phyloP scores from a whole-genome alignment of 305 asterid species.

The Ajuga reptans region DNA sequence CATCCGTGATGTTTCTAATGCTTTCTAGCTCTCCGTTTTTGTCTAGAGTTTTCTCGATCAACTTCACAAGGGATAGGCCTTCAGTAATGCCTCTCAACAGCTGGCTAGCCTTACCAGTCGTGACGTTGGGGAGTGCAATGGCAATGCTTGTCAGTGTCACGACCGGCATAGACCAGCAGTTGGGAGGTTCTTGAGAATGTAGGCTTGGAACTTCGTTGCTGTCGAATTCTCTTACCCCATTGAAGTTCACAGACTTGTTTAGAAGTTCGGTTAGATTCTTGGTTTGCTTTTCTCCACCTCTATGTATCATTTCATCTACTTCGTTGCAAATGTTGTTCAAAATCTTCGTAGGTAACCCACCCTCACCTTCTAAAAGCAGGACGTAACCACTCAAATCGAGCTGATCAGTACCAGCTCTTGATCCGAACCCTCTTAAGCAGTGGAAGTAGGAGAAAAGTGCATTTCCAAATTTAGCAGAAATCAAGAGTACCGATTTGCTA shows the following conservation, averaged over 20 bases:
- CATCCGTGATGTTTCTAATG: constrained; percentile 27
- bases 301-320: constrained; percentile 17
- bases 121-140: constrained; percentile 21
- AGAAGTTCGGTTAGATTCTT: constrained; percentile 22
- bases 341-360: constrained; percentile 18
- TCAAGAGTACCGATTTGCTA: background rate
- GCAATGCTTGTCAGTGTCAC: constrained; percentile 33
- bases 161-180: constrained; percentile 34
- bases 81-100: constrained; percentile 18
- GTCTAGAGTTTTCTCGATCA: constrained; percentile 24
- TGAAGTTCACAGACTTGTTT: constrained; percentile 14
- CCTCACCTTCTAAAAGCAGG: constrained; percentile 33
- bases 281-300: constrained; percentile 22
- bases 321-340: constrained; percentile 20
- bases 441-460: no score
- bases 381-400: constrained; percentile 27
- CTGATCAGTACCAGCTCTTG: background rate
- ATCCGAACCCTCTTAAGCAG: background rate
- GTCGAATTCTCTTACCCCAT: constrained; percentile 25
- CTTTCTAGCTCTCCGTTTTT: constrained; percentile 2
- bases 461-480: no score
- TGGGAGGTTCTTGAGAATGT: constrained; percentile 25
- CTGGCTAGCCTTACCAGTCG: background rate
- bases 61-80: constrained; percentile 21
- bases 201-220: constrained; percentile 12